A percentile compares a stretch with the other conserved stretches of the same genome.
Evolutionary conservation across 2,329 filamentous ascomycete genomes (phyloP).

Genomic region (Sporothrix humicola): DNA sequence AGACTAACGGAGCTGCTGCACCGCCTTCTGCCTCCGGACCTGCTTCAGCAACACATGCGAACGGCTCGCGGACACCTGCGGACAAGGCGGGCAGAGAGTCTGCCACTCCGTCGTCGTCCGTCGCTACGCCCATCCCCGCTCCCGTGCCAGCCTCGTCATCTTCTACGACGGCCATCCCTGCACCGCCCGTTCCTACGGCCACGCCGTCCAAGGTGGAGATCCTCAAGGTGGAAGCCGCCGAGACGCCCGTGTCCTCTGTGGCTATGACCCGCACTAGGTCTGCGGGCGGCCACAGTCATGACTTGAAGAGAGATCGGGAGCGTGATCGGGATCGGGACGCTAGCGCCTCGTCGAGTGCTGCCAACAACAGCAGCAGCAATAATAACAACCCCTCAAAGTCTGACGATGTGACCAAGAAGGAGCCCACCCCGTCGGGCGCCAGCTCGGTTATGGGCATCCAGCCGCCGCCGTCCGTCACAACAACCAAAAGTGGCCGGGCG

Average conservation of each 20-base stretch:
- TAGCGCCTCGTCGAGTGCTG: background rate
- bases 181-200: background rate
- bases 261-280: conserved; percentile 34
- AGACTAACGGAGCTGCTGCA: background rate
- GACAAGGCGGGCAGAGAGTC: conserved; percentile 59
- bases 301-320: conserved; percentile 46
- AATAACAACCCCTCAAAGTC: conserved; percentile 40
- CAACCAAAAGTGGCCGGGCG: conserved; percentile 65
- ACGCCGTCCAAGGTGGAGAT: conserved; percentile 45
- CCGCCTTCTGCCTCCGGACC: conserved; percentile 46
- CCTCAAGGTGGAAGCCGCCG: conserved; percentile 40
- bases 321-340: conserved; percentile 23
- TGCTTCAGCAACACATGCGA: conserved; percentile 39
- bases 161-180: background rate
- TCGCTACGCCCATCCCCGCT: conserved; percentile 16
- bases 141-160: background rate
- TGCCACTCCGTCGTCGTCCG: conserved; percentile 36
- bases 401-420: conserved; percentile 54
- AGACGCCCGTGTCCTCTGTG: conserved; percentile 35
- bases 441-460: conserved; percentile 39
- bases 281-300: conserved; percentile 39
- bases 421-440: conserved; percentile 44
- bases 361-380: too few species aligned
- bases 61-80: conserved; percentile 43
- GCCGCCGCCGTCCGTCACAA: conserved; percentile 52